These are phyloP conservation scores for Aegilops tauschii DNA, from an alignment of 176 grass and related monocot genomes.

Conservation along the genomic window DNA sequence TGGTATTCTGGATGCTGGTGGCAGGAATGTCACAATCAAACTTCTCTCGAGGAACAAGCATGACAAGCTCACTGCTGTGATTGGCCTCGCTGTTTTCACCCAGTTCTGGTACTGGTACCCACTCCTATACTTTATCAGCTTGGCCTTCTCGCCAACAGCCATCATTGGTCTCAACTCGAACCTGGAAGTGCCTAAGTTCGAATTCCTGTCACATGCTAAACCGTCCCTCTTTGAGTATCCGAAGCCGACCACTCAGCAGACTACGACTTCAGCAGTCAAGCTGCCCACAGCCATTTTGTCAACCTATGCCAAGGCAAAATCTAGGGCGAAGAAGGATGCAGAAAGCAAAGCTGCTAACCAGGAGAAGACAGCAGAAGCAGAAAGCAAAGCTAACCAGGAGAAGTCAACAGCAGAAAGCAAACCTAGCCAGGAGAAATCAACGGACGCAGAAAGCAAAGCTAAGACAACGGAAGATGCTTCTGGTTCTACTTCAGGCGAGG, in stretches of 20 bases:
- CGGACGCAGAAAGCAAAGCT: slow-evolving; percentile 64
- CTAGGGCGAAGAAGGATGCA: slow-evolving; percentile 90
- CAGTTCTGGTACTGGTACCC: slow-evolving; percentile 99
- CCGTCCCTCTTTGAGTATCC: slow-evolving; percentile 91
- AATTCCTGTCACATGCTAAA: slow-evolving; percentile 91
- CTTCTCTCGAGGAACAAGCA: slow-evolving; percentile 93
- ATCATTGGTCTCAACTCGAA: slow-evolving; percentile 94
- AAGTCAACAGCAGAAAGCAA: slow-evolving; percentile 61
- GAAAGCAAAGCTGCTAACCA: slow-evolving; percentile 78
- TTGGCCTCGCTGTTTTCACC: slow-evolving; percentile 93
- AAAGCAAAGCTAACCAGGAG: slow-evolving; percentile 53
- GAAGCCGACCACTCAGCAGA: slow-evolving; percentile 70
- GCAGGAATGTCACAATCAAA: slow-evolving; percentile 95
- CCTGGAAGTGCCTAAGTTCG: slow-evolving; percentile 95
- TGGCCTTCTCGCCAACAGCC: slow-evolving; percentile 90
- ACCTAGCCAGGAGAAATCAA: slow-evolving; percentile 53
- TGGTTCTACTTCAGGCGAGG: slow-evolving; percentile 51
- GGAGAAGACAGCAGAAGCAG: slow-evolving; percentile 74
- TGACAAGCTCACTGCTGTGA: slow-evolving; percentile 88
- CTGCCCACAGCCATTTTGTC: slow-evolving; percentile 91
- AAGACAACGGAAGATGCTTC: slow-evolving; percentile 53
- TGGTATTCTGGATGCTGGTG: slow-evolving; percentile 97
- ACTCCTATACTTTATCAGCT: slow-evolving; percentile 87
- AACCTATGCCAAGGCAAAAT: slow-evolving; percentile 93
- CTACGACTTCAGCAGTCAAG: slow-evolving; percentile 69